These are phyloP conservation scores for Guyanaporus albipodus DNA, from an alignment of 768 basidiomycete genomes.

Conservation along the genomic window DNA sequence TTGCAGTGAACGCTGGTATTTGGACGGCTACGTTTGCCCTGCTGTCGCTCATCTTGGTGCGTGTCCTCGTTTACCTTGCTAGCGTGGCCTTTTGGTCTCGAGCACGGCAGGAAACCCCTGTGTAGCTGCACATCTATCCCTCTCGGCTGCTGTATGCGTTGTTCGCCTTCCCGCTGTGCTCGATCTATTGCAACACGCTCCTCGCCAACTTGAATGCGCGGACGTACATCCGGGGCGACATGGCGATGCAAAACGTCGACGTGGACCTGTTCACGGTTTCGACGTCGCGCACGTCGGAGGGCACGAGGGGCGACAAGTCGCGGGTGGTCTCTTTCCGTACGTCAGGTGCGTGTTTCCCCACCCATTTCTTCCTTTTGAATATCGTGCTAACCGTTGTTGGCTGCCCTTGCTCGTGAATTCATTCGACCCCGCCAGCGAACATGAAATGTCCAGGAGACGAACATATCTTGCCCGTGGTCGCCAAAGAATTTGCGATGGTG, in stretches of 20 bases:
- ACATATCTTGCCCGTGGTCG: background rate
- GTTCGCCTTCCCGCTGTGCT: slow-evolving; percentile 7
- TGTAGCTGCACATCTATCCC: background rate
- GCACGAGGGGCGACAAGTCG: too few relatives aligned
- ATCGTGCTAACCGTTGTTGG: too few relatives aligned
- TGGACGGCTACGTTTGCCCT: slow-evolving; percentile 49
- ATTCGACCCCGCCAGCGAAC: too few relatives aligned
- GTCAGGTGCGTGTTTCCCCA: background rate
- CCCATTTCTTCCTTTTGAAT: too few relatives aligned
- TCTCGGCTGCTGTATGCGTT: background rate
- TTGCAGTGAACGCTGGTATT: slow-evolving; percentile 32
- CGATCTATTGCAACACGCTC: too few relatives aligned
- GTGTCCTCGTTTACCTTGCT: too few relatives aligned
- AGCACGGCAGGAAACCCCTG: too few relatives aligned
- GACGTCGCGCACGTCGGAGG: too few relatives aligned
- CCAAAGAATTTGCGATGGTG: background rate
- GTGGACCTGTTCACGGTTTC: background rate
- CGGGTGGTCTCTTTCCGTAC: background rate
- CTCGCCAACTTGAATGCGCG: slow-evolving; percentile 11
- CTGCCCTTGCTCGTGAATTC: too few relatives aligned
- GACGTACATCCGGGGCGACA: slow-evolving; percentile 6
- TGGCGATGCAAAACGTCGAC: background rate
- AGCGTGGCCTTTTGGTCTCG: too few relatives aligned
- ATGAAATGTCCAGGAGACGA: too few relatives aligned
- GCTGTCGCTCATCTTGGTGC: slow-evolving; percentile 41